Conservation (phyloP, 345 rosid genomes). For the Hypericum perforatum region DNA sequence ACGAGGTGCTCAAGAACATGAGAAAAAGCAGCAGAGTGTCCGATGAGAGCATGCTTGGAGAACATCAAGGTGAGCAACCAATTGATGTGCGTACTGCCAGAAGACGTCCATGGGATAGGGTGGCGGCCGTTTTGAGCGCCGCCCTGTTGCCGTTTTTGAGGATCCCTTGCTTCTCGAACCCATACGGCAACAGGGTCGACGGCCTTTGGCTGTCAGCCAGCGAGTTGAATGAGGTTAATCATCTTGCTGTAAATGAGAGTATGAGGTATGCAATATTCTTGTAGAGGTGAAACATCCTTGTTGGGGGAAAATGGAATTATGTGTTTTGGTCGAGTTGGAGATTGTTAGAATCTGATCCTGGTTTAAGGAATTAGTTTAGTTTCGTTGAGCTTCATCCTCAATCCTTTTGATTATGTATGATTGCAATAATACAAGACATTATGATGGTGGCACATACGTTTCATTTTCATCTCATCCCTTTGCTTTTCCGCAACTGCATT, state of each 20-base stretch:
- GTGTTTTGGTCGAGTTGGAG: no score
- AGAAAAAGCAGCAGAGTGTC: constrained; percentile 64
- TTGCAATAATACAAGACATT: no score
- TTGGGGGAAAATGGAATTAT: no score
- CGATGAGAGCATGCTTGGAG: constrained; percentile 46
- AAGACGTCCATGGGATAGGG: constrained; percentile 19
- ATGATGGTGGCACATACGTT: no score
- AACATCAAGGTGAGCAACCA: constrained; percentile 11
- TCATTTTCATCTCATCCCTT: no score
- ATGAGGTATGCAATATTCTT: constrained; percentile 88
- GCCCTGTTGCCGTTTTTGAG: constrained; percentile 26
- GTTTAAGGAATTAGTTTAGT: no score
- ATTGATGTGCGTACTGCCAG: constrained; percentile 9
- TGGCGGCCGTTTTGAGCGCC: constrained; percentile 26
- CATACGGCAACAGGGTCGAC: constrained; percentile 52
- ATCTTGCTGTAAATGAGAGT: constrained; percentile 79
- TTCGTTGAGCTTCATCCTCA: no score
- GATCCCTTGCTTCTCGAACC: constrained; percentile 62
- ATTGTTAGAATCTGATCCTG: no score
- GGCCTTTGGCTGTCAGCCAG: constrained; percentile 57
- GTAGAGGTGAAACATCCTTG: constrained; percentile 23
- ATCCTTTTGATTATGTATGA: no score
- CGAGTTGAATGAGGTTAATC: constrained; percentile 63
- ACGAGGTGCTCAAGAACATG: constrained; percentile 37
- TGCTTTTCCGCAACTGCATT: no score